Base-by-base conservation (phyloP, 106 monocot species). In the Acorus gramineus region DNA sequence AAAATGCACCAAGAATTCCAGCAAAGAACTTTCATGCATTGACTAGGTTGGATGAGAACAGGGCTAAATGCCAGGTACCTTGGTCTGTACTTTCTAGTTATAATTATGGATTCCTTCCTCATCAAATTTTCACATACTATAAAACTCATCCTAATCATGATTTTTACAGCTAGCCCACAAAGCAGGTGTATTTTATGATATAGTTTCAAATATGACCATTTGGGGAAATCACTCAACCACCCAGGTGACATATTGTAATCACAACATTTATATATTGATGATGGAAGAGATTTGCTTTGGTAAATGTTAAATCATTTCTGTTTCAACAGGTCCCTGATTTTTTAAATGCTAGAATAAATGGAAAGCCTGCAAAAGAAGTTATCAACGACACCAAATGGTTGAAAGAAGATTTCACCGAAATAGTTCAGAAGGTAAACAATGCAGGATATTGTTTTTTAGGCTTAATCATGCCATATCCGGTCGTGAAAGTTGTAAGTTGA, bases 221-320 rank as follows among this genome's bases (percentile, higher is more conserved):
- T 96, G 91, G 96, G 96, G 96, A 75, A 96, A 96, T 60, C 96
- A 96, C 54, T 96, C 96, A 47, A 96, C 91, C 42, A 96, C 96
- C 58, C 96, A 96, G 91, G 96, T 96, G 0, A 65, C 52, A 7
- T 55, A 48, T n/a, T 71, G 56, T 14, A 47, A 56, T 52, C 45
- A 66, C 14, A 43, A 54, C 8, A 4, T 14, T 3, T 59, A 43
- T 59, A 14, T 3, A 4, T 3, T 42, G 6, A 43, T 43, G 7
- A 59, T 7, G 5, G 58, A 3, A 7, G 58, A 13, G 11, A 57
- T 11, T 57, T 3, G 57, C 11, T 43, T 62, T 62, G 62, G 44
- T 43, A 10, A 10, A 62, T 43, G 7, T 2, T 8, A 44, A 52
- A 3, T 55, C 11, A 50, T 66, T 57, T n/a, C 46, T 50, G 6